These are phyloP conservation scores for Potentilla sterilis DNA, from an alignment of 306 rosid species.

Conservation along the genomic window DNA sequence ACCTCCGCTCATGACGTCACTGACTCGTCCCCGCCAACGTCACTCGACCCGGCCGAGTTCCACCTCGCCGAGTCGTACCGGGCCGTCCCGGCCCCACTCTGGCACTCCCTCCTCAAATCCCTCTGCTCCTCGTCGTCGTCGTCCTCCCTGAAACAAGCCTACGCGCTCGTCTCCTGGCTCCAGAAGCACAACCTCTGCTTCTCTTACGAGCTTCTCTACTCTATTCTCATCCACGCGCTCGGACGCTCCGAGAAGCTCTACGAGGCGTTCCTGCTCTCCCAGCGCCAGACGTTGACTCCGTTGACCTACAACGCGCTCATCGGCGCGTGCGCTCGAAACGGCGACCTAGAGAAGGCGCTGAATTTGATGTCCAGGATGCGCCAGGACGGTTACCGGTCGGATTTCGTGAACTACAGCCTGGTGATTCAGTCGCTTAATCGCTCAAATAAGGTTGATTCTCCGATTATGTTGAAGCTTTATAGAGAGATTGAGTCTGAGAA, in stretches of 20 bases:
- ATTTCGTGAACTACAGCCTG: conserved; percentile 73
- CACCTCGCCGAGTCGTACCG: conserved; percentile 81
- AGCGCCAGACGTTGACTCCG: conserved; percentile 64
- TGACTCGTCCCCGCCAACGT: conserved; percentile 41
- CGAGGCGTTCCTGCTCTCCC: conserved; percentile 86
- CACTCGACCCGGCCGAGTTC: conserved; percentile 68
- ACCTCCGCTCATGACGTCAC: background rate
- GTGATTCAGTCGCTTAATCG: conserved; percentile 81
- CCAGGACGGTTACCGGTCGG: conserved; percentile 74
- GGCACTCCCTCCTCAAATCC: conserved; percentile 87
- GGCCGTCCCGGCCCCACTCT: conserved; percentile 78
- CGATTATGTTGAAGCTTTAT: conserved; percentile 71
- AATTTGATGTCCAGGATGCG: conserved; percentile 82
- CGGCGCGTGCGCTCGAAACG: conserved; percentile 86
- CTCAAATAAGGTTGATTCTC: conserved; percentile 60
- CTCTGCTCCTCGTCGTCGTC: conserved; percentile 48
- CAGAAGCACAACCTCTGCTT: conserved; percentile 85
- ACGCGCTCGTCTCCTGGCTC: conserved; percentile 84
- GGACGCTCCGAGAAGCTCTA: conserved; percentile 85
- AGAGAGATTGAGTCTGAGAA: conserved; percentile 66
- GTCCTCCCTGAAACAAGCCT: conserved; percentile 55
- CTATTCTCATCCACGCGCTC: conserved; percentile 90
- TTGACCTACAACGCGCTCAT: conserved; percentile 83
- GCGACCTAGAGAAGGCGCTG: conserved; percentile 78
- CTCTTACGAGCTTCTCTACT: conserved; percentile 85